Evolutionary conservation across 768 basidiomycete species (phyloP), one percentile per base, ranked within the genome.

Genomic region (Lactifluus pinguis): DNA sequence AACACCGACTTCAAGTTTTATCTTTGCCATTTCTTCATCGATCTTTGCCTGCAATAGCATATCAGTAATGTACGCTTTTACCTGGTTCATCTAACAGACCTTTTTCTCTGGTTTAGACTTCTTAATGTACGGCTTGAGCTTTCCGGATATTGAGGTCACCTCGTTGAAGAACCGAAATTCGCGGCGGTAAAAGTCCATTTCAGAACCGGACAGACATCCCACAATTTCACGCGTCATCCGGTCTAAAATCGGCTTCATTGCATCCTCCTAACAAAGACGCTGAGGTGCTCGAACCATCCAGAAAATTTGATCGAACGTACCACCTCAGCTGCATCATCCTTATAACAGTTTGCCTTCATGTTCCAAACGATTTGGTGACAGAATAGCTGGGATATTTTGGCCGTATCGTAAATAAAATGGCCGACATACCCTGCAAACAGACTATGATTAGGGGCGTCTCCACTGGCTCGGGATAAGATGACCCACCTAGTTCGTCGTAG

Each of bases 351-450:
- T 5, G 97, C 97, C 69, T 95, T 95, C 97, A 98, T 98, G 72
- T 98, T 99, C 97, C 97, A 99, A 63, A 99, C 92, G 65, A 98
- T 98, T 75, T 99, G 97, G 70, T 99, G 97, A 70, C 97, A 99
- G 76, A 99, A 99, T 25, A 93, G 74, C 71, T 95, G 95, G 2
- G 95, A 98, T 55, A 98, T 92, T 74, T 92, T 95, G 7, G 95
- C 88, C 0, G 95, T 97, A 75, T 98, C 95, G 65, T 94, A 93
- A 66, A 98, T 92, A 79, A 98, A 99, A 21, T 86, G 84, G 60
- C 88, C 83, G 32, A 98, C 92, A 73, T 98, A 98, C 17, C 92
- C 95, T 95, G 54, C 7, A 14, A 25, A 59, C 6, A 48, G 32
- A 3, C 51, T 49, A 56, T 9, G 25, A 21, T 57, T 29, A 53